Conservation (phyloP, 768 basidiomycete genomes). For the Boletus reticuloceps region DNA sequence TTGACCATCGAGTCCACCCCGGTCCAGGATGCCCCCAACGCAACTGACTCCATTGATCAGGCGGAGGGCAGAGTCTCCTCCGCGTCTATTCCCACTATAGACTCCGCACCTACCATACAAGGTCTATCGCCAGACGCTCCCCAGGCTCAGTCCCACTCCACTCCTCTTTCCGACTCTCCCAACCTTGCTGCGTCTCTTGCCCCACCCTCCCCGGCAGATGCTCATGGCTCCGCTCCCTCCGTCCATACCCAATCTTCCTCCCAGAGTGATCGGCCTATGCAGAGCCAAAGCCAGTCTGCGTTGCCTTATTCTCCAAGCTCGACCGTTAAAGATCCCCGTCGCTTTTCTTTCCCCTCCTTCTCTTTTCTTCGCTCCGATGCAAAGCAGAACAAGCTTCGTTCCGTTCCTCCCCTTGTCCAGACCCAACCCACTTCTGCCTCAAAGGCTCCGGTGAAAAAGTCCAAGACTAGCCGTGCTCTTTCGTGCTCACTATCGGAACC, state of each 20-base stretch:
- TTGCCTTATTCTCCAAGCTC: constrained; percentile 22
- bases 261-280: constrained; percentile 17
- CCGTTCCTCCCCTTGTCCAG: constrained; percentile 7
- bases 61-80: constrained; percentile 12
- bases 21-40: not conserved
- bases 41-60: not conserved
- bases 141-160: not conserved
- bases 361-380: constrained; percentile 38
- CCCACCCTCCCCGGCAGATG: constrained; percentile 13
- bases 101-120: constrained; percentile 24
- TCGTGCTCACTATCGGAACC: constrained; percentile 27
- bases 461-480: constrained; percentile 35
- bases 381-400: constrained; percentile 25
- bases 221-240: constrained; percentile 2
- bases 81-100: constrained; percentile 21
- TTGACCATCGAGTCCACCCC: not conserved
- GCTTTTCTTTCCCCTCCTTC: constrained; percentile 50
- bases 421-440: constrained; percentile 30
- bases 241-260: constrained; percentile 15
- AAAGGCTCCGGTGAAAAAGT: constrained; percentile 41
- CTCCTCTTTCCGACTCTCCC: constrained; percentile 20
- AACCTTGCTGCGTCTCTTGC: constrained; percentile 15
- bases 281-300: constrained; percentile 28
- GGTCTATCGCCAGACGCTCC: constrained; percentile 6
- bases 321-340: constrained; percentile 31